Base-by-base conservation (phyloP, 495 filamentous ascomycete genomes). In the Venustampulla echinocandica region DNA sequence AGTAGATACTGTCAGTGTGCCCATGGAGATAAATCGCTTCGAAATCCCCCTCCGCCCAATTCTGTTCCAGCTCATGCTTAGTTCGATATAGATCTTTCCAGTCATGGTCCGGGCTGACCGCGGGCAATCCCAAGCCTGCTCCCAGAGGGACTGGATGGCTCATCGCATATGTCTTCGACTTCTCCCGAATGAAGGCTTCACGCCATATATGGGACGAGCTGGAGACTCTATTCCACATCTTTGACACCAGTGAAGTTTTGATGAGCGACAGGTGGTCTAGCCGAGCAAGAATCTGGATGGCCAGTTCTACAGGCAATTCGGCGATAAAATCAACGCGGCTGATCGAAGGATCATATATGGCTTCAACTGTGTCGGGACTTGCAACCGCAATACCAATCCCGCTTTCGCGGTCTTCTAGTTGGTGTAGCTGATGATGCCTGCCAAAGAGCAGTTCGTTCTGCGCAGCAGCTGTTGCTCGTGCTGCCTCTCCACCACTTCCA, bases 1-100 rank as follows among this genome's bases (percentile, higher is more conserved):
- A 97, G 65, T 98, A 98, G 19, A 98, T 90, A 52, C 87, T 95
- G 62, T 97, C 92, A 10, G 76, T 76, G 57, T 98, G 92, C 1
- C 93, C 92, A 57, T 90, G 84, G 14, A 97, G 69, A 61, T 94
- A 95, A 42, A 93, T 82, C 0, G 86, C 81, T 33, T 79, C 82
- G 19, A 85, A 84, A 43, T 80, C 75, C 49, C 85, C 84, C 33
- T 79, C 64, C 50, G 76, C 77, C 92, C 92, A 98, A 38, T 83
- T 79, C 39, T 73, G 67, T 44, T 89, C 81, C 21, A 98, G 73
- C 45, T 82, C 73, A 38, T 78, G 73, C 40, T 85, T 81, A 30
- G 82, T 82, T 50, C 77, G 66, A 62, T 85, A 93, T 65, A 95
- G 85, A 44, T 77, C 73, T 68, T 88, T 88, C 90, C 90, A 98